phyloP scores from a whole-genome alignment of 78 protist genomes.

The Planoprotostelium fungivorum region DNA sequence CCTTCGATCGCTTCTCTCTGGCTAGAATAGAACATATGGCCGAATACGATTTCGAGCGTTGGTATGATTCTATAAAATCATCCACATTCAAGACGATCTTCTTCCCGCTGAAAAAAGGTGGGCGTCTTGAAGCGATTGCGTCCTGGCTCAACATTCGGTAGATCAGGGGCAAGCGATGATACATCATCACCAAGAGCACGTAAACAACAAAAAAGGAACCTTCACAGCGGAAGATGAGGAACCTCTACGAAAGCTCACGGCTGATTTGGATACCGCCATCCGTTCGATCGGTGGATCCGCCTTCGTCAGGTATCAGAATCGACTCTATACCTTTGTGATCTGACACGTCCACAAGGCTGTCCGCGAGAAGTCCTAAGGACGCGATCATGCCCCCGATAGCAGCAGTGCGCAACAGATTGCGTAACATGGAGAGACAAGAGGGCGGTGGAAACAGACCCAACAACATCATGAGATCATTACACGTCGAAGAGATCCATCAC shows the following conservation, averaged over 20 bases:
- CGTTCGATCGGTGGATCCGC: neutral
- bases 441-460: constrained; percentile 1
- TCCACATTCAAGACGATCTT: neutral
- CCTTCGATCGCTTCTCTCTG: neutral
- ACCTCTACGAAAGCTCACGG: neutral
- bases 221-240: neutral
- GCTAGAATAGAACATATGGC: neutral
- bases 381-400: neutral
- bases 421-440: neutral
- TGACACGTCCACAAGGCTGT: neutral
- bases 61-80: neutral
- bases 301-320: neutral
- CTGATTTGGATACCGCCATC: neutral
- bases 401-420: neutral
- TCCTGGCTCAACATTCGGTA: neutral
- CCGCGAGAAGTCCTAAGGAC: neutral
- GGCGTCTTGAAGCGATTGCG: neutral
- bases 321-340: neutral
- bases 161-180: constrained; percentile 1
- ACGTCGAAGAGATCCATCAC: neutral
- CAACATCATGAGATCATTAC: constrained; percentile 1
- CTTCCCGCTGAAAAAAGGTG: neutral
- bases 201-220: neutral
- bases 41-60: neutral
- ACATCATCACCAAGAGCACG: constrained; percentile 1